phyloP scores from a whole-genome alignment of 208 protist genomes.

The Trypanosoma caninum region DNA sequence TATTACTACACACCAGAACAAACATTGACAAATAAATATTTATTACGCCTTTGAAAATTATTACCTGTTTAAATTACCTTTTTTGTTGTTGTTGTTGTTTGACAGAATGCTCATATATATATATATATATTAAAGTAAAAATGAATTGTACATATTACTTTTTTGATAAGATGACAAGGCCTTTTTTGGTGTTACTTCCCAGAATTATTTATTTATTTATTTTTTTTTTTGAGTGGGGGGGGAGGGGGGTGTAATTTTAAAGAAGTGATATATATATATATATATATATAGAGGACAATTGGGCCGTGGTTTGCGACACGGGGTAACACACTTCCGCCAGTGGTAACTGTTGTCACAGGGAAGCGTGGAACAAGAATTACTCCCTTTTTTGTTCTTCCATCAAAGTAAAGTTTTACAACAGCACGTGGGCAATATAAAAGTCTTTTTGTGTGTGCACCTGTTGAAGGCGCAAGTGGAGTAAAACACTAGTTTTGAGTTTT shows the following conservation, averaged over 20 bases:
- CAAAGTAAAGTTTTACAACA: neutral
- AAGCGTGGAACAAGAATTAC: no score
- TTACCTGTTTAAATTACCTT: neutral
- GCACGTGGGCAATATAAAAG: neutral
- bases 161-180: no score
- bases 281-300: neutral
- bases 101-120: no score
- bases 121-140: no score
- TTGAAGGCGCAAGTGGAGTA: no score
- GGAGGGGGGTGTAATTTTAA: neutral
- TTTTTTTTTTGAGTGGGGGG: neutral
- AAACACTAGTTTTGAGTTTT: no score
- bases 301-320: no score
- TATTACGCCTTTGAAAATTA: neutral
- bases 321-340: no score
- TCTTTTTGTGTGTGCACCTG: no score
- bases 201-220: constrained; percentile 4
- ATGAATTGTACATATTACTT: neutral
- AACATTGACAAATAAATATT: no score
- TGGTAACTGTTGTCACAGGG: no score
- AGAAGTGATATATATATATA: neutral
- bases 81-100: neutral
- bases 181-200: no score
- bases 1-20: neutral
- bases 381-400: neutral